Evolutionary conservation across 164 flowering plant genomes (phyloP), one percentile per base, ranked within the genome.

Genomic region (Tetrastigma voinierianum): DNA sequence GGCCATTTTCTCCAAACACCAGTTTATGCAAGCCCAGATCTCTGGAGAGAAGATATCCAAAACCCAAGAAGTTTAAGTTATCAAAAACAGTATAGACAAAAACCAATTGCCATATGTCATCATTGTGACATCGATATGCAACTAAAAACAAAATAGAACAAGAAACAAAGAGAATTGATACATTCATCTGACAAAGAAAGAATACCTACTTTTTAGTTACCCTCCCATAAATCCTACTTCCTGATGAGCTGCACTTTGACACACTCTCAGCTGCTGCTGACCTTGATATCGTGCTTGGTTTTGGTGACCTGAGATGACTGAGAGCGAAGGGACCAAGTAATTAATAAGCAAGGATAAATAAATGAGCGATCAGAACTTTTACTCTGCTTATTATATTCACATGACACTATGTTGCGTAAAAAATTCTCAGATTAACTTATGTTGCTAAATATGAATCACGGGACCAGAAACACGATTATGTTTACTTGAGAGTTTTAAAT

Each of bases 11-110:
- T 75, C 82, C 81, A 73, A 95, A 89, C 2, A 90, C 96, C 76
- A 82, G 66, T 75, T 87, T 93, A 72, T 95, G 99, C 81, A 89
- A 65, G 24, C 87, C 70, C 68, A 88, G 62, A 78, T 93, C 93
- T 82, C 99, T 96, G 52, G 19, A 65, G 51, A 66, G 67, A 60
- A 70, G 32, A 51, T 5, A 61, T 60, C 17, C 15, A 59, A 23
- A 67, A 23, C 20, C 11, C 3, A 68, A 25, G 20, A 63, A 46
- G 40, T 32, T 32, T 32, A 4, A 32, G 40, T 32, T 32, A 32
- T 32, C 6, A 32, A 32, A 32, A 3, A 32, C 40, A 32, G 40
- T 32, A 32, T 32, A 4, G 7, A 32, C 40, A 32, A 32, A 32
- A 32, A 32, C 40, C 40, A 32, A 32, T 32, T 32, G 40, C 40